Percentiles rank a stretch among this genome's conserved stretches.
Conservation (phyloP, 257 asterid species). For the Linderniella brevidens region DNA sequence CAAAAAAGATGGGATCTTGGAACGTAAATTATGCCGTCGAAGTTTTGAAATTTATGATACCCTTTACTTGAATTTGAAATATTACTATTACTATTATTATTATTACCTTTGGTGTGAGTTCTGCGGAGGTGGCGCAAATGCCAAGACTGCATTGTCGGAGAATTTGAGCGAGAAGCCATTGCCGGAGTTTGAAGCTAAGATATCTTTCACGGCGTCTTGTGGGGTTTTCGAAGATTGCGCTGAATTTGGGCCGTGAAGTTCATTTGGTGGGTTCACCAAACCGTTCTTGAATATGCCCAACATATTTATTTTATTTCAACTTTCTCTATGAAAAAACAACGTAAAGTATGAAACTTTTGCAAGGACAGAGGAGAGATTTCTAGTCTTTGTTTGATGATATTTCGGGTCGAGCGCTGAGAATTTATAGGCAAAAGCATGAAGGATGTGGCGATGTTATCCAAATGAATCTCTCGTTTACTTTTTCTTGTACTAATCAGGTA, state of each 20-base stretch:
- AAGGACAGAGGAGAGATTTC: no score
- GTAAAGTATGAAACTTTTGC: no score
- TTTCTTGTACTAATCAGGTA: no score
- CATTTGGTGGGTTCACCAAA: constrained; percentile 64
- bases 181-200: constrained; percentile 32
- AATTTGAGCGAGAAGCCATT: constrained; percentile 45
- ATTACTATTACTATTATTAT: no score
- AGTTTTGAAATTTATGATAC: not conserved
- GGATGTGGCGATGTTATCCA: no score
- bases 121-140: constrained; percentile 27
- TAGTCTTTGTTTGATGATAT: no score
- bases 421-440: no score
- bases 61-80: not conserved
- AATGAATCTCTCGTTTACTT: no score
- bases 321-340: no score
- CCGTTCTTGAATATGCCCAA: constrained; percentile 66
- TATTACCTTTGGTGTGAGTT: constrained; percentile 37
- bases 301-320: constrained; percentile 17
- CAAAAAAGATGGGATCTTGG: constrained; percentile 6
- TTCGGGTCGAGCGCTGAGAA: no score
- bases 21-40: not conserved
- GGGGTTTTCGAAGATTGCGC: constrained; percentile 16
- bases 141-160: constrained; percentile 45
- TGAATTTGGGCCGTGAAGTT: constrained; percentile 59
- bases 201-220: constrained; percentile 38